These are phyloP conservation scores for Colletotrichum sp. DNA, from an alignment of 2,329 filamentous ascomycete species.

Conservation along the genomic window DNA sequence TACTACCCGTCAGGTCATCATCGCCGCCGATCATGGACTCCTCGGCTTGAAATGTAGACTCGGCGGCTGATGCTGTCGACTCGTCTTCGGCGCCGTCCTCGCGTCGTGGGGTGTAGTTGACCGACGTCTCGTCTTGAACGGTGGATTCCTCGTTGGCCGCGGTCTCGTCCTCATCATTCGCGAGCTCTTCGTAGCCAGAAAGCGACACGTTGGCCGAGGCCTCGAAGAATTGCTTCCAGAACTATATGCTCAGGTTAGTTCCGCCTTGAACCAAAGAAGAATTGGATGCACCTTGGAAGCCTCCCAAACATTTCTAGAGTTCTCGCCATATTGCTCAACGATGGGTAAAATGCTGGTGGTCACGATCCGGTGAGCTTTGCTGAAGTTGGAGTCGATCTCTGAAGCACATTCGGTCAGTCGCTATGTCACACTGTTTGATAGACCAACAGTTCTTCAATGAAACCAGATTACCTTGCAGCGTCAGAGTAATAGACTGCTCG, in stretches of 20 bases:
- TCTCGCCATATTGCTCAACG: conserved; percentile 93
- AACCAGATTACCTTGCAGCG: conserved; percentile 74
- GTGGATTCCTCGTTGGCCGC: conserved; percentile 57
- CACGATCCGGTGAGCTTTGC: conserved; percentile 93
- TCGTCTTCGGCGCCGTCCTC: conserved; percentile 39
- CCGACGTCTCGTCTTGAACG: conserved; percentile 49
- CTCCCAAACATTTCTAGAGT: conserved; percentile 95
- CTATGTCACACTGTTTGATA: background rate
- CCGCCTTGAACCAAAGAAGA: conserved; percentile 13
- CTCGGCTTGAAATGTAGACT: conserved; percentile 49
- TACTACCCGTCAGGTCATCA: conserved; percentile 68
- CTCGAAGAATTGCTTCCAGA: conserved; percentile 99
- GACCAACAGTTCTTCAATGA: background rate
- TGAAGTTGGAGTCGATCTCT: conserved; percentile 99
- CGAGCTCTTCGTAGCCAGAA: conserved; percentile 88
- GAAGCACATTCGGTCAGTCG: background rate
- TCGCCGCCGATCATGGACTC: conserved; percentile 75
- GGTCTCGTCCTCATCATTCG: conserved; percentile 65
- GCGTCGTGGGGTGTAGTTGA: conserved; percentile 44
- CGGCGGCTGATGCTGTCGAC: conserved; percentile 35
- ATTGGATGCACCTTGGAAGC: conserved; percentile 76
- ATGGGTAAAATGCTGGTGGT: conserved; percentile 91
- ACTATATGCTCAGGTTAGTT: conserved; percentile 56
- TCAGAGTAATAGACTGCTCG: conserved; percentile 96
- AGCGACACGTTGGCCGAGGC: conserved; percentile 96